phyloP scores from a whole-genome alignment of 345 rosid genomes.

The Syzygium oleosum region DNA sequence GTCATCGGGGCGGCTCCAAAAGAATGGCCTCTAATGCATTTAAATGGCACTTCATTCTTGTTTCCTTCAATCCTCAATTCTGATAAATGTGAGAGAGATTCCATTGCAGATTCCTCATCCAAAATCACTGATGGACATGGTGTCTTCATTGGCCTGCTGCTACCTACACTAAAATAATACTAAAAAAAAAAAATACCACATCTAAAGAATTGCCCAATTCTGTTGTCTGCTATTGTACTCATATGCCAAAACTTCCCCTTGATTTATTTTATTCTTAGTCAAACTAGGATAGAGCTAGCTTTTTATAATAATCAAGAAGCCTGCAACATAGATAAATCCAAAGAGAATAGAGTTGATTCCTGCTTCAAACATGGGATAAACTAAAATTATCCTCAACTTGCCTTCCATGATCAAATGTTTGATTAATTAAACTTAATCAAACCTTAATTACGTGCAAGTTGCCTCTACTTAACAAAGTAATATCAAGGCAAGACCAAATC shows the following conservation, averaged over 20 bases:
- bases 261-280: neutral
- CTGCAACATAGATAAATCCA: neutral
- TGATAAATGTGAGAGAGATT: neutral
- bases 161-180: neutral
- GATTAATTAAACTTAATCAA: neutral
- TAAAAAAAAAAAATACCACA: neutral
- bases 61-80: neutral
- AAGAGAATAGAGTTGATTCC: neutral
- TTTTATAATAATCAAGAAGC: neutral
- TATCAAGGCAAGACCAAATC: neutral
- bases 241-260: neutral
- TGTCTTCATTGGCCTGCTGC: neutral
- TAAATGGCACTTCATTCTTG: neutral
- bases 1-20: rapidly evolving
- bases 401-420: neutral
- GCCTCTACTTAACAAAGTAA: neutral
- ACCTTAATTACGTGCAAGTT: neutral
- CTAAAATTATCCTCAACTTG: neutral
- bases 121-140: neutral
- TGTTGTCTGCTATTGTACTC: neutral
- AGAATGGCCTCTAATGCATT: neutral
- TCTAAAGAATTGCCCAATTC: neutral
- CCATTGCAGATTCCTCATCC: neutral
- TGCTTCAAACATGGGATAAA: neutral
- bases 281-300: neutral